A percentile compares a stretch with the other conserved stretches of the same genome.
phyloP scores from a whole-genome alignment of 805 yeast species.

The Ascoidea tarda region DNA sequence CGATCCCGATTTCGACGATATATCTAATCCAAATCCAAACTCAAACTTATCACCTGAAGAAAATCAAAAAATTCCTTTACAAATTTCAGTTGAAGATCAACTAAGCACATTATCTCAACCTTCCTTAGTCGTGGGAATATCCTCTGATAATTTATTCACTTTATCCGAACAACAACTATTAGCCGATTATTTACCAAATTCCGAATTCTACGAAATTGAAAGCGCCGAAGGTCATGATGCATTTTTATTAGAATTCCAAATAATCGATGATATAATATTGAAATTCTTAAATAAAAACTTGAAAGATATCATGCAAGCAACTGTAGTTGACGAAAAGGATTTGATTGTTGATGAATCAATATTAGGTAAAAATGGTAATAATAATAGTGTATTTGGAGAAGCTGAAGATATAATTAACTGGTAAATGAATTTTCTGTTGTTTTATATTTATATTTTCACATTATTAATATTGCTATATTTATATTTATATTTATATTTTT shows the following conservation, averaged over 20 bases:
- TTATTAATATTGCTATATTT: background rate
- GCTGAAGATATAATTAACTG: conserved; percentile 90
- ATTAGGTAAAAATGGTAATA: conserved; percentile 11
- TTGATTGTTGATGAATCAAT: conserved; percentile 26
- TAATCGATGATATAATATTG: conserved; percentile 57
- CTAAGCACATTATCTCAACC: conserved; percentile 55
- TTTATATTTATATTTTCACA: background rate
- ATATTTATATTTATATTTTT: background rate
- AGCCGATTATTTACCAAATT: conserved; percentile 59
- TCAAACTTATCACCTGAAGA: conserved; percentile 20
- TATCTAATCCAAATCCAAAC: conserved; percentile 10
- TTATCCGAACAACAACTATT: conserved; percentile 80
- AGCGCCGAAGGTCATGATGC: conserved; percentile 99
- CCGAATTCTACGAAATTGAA: conserved; percentile 54
- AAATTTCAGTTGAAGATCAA: conserved; percentile 28
- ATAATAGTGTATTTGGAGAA: conserved; percentile 77
- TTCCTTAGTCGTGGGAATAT: conserved; percentile 74
- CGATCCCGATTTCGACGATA: conserved; percentile 19
- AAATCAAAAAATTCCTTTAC: conserved; percentile 1
- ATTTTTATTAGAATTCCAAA: conserved; percentile 75
- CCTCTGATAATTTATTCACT: conserved; percentile 87
- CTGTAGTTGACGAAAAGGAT: conserved; percentile 26
- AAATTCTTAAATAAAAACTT: conserved; percentile 47
- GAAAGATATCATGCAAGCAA: conserved; percentile 40
- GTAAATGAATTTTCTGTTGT: conserved; percentile 24